Percentiles rank a stretch among this genome's conserved stretches.
Evolutionary conservation across 129 eudicot species (phyloP).

Genomic region (Centaurea solstitialis): DNA sequence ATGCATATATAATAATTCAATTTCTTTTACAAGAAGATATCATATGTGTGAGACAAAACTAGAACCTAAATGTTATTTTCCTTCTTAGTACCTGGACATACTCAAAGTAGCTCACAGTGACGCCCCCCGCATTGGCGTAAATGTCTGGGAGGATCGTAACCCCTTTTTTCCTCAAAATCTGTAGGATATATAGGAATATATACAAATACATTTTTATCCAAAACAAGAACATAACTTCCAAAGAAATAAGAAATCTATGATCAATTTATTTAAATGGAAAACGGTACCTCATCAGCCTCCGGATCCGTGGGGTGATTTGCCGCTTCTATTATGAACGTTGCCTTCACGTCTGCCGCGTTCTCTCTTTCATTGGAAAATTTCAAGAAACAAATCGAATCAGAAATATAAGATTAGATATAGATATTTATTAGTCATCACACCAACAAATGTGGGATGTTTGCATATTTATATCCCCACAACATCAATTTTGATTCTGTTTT

Average conservation of each 20-base stretch:
- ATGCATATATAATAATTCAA: too few species aligned
- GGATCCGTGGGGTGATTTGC: constrained; percentile 92
- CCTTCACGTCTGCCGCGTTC: constrained; percentile 66
- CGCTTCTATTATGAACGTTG: constrained; percentile 72
- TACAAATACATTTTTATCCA: not conserved
- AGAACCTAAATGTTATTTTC: not conserved
- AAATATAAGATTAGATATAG: too few species aligned
- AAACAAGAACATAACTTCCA: not conserved
- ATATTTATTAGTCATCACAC: too few species aligned
- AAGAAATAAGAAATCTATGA: not conserved
- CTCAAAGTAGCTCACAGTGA: constrained; percentile 83
- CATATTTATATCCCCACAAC: too few species aligned
- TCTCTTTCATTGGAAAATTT: constrained; percentile 43
- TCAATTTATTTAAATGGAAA: not conserved
- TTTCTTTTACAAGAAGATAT: too few species aligned
- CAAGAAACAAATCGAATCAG: not conserved
- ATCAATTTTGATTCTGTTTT: not conserved
- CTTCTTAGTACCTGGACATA: constrained; percentile 71
- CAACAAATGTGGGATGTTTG: too few species aligned
- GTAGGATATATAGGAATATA: too few species aligned
- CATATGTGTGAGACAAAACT: too few species aligned
- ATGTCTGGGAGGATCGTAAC: constrained; percentile 75
- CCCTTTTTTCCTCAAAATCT: constrained; percentile 76
- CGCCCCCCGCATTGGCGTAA: constrained; percentile 87
- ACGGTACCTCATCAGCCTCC: constrained; percentile 79